These are phyloP conservation scores for Gamarada debralockiae DNA, from an alignment of 495 filamentous ascomycete species.

Conservation along the genomic window DNA sequence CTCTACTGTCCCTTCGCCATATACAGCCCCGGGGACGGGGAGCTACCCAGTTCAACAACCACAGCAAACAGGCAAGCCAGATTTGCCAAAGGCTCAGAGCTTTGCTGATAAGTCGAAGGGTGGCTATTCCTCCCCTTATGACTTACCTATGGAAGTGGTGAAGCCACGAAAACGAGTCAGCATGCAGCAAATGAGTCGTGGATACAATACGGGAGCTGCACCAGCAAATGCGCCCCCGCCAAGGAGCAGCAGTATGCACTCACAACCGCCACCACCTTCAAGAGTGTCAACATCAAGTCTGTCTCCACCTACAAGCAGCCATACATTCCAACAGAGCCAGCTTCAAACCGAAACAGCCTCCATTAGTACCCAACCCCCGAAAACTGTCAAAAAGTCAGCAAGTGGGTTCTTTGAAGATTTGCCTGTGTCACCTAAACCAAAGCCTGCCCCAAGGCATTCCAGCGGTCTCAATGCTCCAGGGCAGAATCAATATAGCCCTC, in stretches of 20 bases:
- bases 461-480: constrained; percentile 34
- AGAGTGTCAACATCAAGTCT: constrained; percentile 28
- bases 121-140: constrained; percentile 90
- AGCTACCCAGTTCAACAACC: constrained; percentile 10
- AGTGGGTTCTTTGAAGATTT: constrained; percentile 83
- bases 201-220: not conserved
- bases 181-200: constrained; percentile 16
- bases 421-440: constrained; percentile 59
- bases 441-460: constrained; percentile 50
- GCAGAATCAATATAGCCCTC: constrained; percentile 22
- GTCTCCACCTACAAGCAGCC: constrained; percentile 33
- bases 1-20: constrained; percentile 37
- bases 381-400: constrained; percentile 34
- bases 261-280: constrained; percentile 33
- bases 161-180: constrained; percentile 54
- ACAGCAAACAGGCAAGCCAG: constrained; percentile 14
- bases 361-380: constrained; percentile 15
- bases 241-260: constrained; percentile 59
- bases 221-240: constrained; percentile 8
- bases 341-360: constrained; percentile 1
- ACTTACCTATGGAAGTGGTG: constrained; percentile 85
- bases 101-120: constrained; percentile 86
- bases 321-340: constrained; percentile 27
- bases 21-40: constrained; percentile 27
- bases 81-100: constrained; percentile 54